Percentiles rank a stretch among this genome's conserved stretches.
phyloP scores from a whole-genome alignment of 2,329 filamentous ascomycete genomes.

The Fusarium sp. region DNA sequence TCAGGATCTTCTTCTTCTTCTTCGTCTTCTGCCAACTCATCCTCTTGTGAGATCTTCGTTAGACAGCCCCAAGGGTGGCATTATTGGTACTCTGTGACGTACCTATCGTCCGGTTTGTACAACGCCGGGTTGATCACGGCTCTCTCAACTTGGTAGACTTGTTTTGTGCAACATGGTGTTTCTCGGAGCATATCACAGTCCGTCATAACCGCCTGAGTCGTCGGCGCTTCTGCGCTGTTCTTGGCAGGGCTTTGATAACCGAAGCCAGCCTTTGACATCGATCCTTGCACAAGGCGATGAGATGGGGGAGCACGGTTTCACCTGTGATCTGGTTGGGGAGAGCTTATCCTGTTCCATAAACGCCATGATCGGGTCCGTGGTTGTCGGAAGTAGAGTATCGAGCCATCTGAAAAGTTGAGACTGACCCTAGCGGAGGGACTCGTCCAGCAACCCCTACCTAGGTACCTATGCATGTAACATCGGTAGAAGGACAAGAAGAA shows the following conservation, averaged over 20 bases:
- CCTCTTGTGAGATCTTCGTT: constrained; percentile 14
- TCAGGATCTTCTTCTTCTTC: constrained; percentile 24
- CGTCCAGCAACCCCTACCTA: constrained; percentile 4
- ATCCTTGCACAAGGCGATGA: constrained; percentile 25
- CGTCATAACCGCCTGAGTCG: constrained; percentile 9
- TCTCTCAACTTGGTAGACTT: not conserved
- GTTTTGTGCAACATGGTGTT: constrained; percentile 11
- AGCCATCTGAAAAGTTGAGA: constrained; percentile 24
- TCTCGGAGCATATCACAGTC: constrained; percentile 7
- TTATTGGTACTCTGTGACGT: constrained; percentile 9
- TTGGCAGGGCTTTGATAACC: constrained; percentile 5
- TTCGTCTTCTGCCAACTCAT: constrained; percentile 24
- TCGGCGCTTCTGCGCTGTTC: constrained; percentile 1
- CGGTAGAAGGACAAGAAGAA: not conserved
- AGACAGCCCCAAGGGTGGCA: constrained; percentile 18
- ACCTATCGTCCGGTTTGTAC: constrained; percentile 14
- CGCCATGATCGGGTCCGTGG: constrained; percentile 15
- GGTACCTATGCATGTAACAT: constrained; percentile 22
- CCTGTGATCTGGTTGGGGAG: constrained; percentile 17
- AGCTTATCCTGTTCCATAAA: constrained; percentile 20
- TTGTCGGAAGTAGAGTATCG: constrained; percentile 21
- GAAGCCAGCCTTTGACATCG: constrained; percentile 34
- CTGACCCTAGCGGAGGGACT: constrained; percentile 21
- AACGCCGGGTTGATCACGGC: constrained; percentile 12
- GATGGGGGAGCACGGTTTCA: constrained; percentile 29